phyloP scores from a whole-genome alignment of 345 rosid species.

The Lepidium africanum region DNA sequence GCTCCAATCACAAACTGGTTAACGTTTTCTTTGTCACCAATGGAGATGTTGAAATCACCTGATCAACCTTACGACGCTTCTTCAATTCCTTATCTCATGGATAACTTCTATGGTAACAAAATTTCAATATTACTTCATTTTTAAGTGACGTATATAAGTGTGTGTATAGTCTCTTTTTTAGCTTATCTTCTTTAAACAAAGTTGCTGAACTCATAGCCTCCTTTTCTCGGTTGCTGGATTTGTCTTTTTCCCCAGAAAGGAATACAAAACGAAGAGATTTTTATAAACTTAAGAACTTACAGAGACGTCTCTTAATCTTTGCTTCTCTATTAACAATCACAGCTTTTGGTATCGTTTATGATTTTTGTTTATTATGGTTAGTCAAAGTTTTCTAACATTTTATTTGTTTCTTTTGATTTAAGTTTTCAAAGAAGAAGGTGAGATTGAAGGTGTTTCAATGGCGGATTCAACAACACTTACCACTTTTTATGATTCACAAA shows the following conservation, averaged over 20 bases:
- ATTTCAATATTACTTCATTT: background rate
- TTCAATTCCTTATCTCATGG: slow-evolving; percentile 59
- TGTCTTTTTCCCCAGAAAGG: slow-evolving; percentile 10
- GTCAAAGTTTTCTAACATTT: slow-evolving; percentile 11
- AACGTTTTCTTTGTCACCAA: slow-evolving; percentile 76
- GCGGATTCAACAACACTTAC: slow-evolving; percentile 40
- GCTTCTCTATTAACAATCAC: background rate
- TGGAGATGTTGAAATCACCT: slow-evolving; percentile 74
- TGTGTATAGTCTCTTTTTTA: background rate
- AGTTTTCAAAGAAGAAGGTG: slow-evolving; percentile 30
- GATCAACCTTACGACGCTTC: slow-evolving; percentile 45
- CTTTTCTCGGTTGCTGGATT: slow-evolving; percentile 8
- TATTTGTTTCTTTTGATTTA: background rate
- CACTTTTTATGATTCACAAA: slow-evolving; percentile 31
- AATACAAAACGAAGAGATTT: background rate
- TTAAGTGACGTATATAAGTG: background rate
- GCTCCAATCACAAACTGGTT: slow-evolving; percentile 71
- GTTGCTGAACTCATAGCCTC: slow-evolving; percentile 14
- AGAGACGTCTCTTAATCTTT: background rate
- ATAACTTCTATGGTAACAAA: slow-evolving; percentile 64
- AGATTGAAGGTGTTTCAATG: slow-evolving; percentile 26
- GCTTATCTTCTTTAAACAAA: slow-evolving; percentile 6
- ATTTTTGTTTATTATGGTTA: background rate
- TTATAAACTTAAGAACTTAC: background rate
- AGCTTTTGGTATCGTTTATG: background rate